A percentile compares a stretch with the other conserved stretches of the same genome.
These are phyloP conservation scores for Cercospora citrullina DNA, from an alignment of 2,329 filamentous ascomycete species.

Conservation along the genomic window DNA sequence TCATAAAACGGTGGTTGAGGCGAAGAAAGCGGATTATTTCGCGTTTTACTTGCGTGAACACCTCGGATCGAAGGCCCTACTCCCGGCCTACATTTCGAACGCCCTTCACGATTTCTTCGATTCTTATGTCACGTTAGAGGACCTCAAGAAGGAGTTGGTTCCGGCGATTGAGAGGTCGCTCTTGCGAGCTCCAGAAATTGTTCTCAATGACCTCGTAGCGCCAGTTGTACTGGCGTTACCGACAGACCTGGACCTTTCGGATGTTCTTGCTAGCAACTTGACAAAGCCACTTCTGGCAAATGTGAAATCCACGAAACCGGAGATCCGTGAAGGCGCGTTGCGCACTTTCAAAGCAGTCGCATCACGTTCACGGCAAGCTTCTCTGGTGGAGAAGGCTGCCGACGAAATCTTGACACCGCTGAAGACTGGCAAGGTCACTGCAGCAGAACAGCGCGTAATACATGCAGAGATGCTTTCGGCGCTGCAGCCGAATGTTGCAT, in stretches of 20 bases:
- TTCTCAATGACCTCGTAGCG: slow-evolving; percentile 75
- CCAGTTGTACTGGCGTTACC: slow-evolving; percentile 72
- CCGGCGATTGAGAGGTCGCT: slow-evolving; percentile 86
- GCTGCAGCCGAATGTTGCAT: slow-evolving; percentile 59
- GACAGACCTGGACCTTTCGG: slow-evolving; percentile 71
- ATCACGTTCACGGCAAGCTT: slow-evolving; percentile 58
- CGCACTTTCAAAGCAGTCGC: slow-evolving; percentile 73
- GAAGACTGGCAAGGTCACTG: slow-evolving; percentile 79
- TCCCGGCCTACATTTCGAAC: slow-evolving; percentile 70
- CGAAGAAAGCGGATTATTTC: slow-evolving; percentile 70
- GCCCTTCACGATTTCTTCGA: slow-evolving; percentile 81
- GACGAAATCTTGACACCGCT: slow-evolving; percentile 78
- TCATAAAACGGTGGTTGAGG: slow-evolving; percentile 62
- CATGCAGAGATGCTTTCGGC: slow-evolving; percentile 77
- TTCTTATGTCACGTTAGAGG: slow-evolving; percentile 70
- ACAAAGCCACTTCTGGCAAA: slow-evolving; percentile 87
- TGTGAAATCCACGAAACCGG: slow-evolving; percentile 82
- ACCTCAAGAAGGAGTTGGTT: slow-evolving; percentile 73
- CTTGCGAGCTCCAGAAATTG: slow-evolving; percentile 83
- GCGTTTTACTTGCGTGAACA: slow-evolving; percentile 84
- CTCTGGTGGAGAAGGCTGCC: slow-evolving; percentile 64
- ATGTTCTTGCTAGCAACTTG: slow-evolving; percentile 68
- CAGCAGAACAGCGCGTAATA: slow-evolving; percentile 78
- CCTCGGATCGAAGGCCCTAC: slow-evolving; percentile 69
- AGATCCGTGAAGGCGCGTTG: slow-evolving; percentile 73